Evolutionary conservation across 148 eudicot species (phyloP).

Genomic region (Rhododendron griersonianum): DNA sequence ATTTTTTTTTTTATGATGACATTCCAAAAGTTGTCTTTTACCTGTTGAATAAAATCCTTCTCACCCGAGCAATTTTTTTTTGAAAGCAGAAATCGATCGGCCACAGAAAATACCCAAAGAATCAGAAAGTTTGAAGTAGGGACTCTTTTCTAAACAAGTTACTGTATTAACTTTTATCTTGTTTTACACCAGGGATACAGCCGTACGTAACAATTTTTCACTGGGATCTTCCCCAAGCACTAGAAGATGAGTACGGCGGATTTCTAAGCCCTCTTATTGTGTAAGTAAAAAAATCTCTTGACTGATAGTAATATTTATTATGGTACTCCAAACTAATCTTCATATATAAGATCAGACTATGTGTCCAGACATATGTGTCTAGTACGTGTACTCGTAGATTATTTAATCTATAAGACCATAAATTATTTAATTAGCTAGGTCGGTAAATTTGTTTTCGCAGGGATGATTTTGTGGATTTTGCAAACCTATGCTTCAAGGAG

Average conservation of each 20-base stretch:
- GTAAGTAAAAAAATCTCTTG: constrained; percentile 1
- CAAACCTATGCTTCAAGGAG: constrained; percentile 17
- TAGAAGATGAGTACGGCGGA: constrained; percentile 10
- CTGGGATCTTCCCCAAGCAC: constrained; percentile 19
- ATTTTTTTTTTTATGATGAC: too few species aligned
- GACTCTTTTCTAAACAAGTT: too few species aligned
- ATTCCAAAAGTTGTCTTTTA: too few species aligned
- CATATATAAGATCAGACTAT: too few species aligned
- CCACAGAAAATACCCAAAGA: too few species aligned
- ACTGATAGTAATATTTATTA: not conserved
- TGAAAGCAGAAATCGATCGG: too few species aligned
- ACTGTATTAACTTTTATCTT: too few species aligned
- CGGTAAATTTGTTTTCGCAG: not conserved
- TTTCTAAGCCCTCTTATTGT: constrained; percentile 11
- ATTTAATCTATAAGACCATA: not conserved
- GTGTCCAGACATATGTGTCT: too few species aligned
- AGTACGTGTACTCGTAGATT: too few species aligned
- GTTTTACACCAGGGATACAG: not conserved
- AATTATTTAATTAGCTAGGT: not conserved
- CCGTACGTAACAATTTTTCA: constrained; percentile 12
- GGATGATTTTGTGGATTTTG: constrained; percentile 22
- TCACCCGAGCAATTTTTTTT: too few species aligned
- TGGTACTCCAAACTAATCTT: not conserved
- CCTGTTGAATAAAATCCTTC: too few species aligned
- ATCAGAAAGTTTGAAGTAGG: too few species aligned